Conservation (phyloP, 108 stramenopile species). For the Cylindrotheca closterium region DNA sequence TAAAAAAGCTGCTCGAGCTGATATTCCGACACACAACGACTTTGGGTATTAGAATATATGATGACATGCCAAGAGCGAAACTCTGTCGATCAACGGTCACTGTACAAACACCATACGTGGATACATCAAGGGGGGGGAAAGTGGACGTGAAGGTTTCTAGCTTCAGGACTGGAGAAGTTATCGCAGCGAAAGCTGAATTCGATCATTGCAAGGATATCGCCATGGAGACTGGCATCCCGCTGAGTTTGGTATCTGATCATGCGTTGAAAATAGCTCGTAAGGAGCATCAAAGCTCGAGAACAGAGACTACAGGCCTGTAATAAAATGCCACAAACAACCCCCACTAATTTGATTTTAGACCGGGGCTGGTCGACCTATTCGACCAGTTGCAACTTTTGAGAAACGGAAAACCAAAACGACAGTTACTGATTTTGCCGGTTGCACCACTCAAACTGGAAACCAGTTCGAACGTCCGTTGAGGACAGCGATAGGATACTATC, state of each 20-base stretch:
- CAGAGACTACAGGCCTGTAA: no score
- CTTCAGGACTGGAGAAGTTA: constrained; percentile 52
- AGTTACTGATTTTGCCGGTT: not conserved
- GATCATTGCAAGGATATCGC: constrained; percentile 84
- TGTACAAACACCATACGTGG: constrained; percentile 48
- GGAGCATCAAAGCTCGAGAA: not conserved
- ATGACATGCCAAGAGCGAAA: constrained; percentile 66
- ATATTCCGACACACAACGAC: constrained; percentile 90
- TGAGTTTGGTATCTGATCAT: constrained; percentile 54
- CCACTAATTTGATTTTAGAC: no score
- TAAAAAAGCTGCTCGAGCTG: constrained; percentile 46
- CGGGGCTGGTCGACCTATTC: no score
- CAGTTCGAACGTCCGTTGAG: no score
- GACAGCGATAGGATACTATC: no score
- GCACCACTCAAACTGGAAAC: no score
- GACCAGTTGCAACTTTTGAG: no score
- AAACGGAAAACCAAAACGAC: no score
- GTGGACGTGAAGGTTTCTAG: constrained; percentile 69
- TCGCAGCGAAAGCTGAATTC: constrained; percentile 87
- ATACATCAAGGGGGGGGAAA: constrained; percentile 36
- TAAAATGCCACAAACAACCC: no score
- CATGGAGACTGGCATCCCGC: constrained; percentile 52
- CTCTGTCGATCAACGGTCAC: constrained; percentile 59
- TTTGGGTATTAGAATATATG: constrained; percentile 78
- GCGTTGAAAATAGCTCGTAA: constrained; percentile 23